Conservation (phyloP, 179 eudicot species). For the Silene vulgaris region DNA sequence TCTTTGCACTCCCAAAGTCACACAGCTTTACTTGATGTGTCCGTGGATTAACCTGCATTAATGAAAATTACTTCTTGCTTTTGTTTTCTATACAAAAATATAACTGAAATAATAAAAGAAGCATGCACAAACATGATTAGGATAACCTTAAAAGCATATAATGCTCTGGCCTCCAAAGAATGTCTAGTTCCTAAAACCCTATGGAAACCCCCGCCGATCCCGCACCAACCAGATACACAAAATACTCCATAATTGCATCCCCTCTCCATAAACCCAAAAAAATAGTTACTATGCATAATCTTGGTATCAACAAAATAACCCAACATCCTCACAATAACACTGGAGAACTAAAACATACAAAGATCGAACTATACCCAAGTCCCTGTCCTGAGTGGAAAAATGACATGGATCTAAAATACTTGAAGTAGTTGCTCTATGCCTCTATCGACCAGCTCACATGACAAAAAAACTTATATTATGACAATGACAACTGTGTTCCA, state of each 20-base stretch:
- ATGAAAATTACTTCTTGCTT: background rate
- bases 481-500: no score
- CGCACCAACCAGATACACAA: background rate
- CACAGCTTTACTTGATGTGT: conserved; percentile 82
- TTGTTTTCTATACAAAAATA: background rate
- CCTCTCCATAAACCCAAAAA: background rate
- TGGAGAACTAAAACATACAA: background rate
- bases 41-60: conserved; percentile 66
- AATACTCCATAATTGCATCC: background rate
- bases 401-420: background rate
- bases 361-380: background rate
- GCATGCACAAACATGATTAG: background rate
- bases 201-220: background rate
- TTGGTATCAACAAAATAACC: background rate
- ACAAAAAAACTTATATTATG: no score
- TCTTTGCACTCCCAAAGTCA: conserved; percentile 96
- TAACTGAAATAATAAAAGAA: background rate
- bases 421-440: background rate
- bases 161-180: background rate
- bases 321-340: background rate
- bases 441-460: no score
- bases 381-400: background rate
- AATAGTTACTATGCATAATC: background rate
- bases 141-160: background rate
- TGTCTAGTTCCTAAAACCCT: background rate